Evolutionary conservation across 139 green algal species (phyloP), one percentile per base, ranked within the genome.

Genomic region (Raphidocelis subcapitata): DNA sequence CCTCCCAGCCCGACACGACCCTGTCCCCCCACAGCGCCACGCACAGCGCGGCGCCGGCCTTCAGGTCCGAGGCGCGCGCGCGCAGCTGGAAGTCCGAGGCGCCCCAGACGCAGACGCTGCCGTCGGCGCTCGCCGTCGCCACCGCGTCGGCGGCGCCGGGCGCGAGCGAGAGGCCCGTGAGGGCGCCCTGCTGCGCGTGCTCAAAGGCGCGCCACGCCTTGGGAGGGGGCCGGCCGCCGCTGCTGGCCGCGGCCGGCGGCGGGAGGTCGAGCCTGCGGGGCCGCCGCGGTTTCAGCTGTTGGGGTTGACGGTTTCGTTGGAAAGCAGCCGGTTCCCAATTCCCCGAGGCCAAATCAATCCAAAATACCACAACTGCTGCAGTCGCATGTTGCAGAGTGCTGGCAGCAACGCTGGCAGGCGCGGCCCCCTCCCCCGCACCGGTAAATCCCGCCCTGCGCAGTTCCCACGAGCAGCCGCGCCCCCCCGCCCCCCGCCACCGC

Each of bases 31-130:
- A 65, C 29, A 67, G 33, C 24, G 63, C 73, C 21, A 79, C 64
- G 37, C 64, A 64, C 73, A 57, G 73, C 14, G 65, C 63, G 20
- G 55, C 29, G 12, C 44, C 52, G 23, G 63, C 62, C 35, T 33
- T 26, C 10, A 8, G 62, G n/a, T 62, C 55, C 10, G 24, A 8
- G 24, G 55, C 55, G 10, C 55, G 26, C n/a, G 26, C n/a, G 10
- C 16, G 8, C 55, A 62, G 26, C n/a, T 29, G 26, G 55, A 35
- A 62, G 26, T 62, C 55, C 46, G 47, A 14, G 31, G 61, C 36
- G 61, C 69, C 51, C 82, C 82, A 87, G 33, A 84, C 72, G 24
- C 61, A 71, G 29, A 87, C 72, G 5, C 49, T 77, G 20, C 78
- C 78, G 46, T 87, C 74, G 14, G 51, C 24, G 67, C 70, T 78